Percentiles rank a stretch among this genome's conserved stretches.
Conservation (phyloP, 352 stramenopile species). For the Phytophthora idaei region DNA sequence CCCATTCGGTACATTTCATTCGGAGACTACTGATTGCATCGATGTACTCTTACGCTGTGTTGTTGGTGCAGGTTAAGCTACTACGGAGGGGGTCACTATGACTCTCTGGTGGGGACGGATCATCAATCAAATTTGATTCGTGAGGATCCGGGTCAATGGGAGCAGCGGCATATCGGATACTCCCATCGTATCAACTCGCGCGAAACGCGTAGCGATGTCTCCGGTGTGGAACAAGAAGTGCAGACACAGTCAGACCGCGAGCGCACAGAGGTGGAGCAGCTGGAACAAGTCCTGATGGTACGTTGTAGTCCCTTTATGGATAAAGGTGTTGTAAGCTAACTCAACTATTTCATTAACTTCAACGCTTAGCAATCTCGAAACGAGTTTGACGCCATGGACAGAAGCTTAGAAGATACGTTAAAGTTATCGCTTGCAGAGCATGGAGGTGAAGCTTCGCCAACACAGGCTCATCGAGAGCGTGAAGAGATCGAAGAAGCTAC, state of each 20-base stretch:
- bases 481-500: constrained; percentile 58
- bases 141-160: constrained; percentile 67
- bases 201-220: constrained; percentile 33
- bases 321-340: constrained; percentile 1
- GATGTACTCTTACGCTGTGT: background rate
- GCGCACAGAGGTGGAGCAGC: constrained; percentile 68
- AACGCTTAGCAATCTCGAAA: constrained; percentile 63
- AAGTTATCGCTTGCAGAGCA: constrained; percentile 62
- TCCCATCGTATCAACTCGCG: constrained; percentile 74
- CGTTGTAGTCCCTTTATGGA: constrained; percentile 5
- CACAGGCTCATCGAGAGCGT: constrained; percentile 40
- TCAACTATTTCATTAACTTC: background rate
- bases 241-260: constrained; percentile 46
- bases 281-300: constrained; percentile 77
- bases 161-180: constrained; percentile 71
- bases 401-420: constrained; percentile 78
- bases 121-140: constrained; percentile 65
- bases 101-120: constrained; percentile 76
- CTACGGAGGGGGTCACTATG: constrained; percentile 93
- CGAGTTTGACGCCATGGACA: constrained; percentile 80
- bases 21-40: background rate
- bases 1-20: constrained; percentile 61
- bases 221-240: constrained; percentile 37
- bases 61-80: constrained; percentile 76
- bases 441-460: constrained; percentile 29